Evolutionary conservation across 345 rosid genomes (phyloP).

Genomic region (Pugionium dolabratum): DNA sequence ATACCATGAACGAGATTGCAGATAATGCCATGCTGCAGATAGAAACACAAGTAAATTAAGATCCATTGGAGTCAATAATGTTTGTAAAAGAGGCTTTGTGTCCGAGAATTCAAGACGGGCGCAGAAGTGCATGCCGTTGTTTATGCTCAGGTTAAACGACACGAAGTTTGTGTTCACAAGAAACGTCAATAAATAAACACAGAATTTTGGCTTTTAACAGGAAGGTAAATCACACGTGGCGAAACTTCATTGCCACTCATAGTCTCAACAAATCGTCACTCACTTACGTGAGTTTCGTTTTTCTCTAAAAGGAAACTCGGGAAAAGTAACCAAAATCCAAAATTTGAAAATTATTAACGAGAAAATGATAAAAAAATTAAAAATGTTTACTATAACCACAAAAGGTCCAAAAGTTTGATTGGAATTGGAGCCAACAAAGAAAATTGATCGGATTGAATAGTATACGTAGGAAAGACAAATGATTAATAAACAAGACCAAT

Average conservation of each 20-base stretch:
- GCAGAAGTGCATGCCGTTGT: conserved; percentile 6
- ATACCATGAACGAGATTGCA: conserved; percentile 62
- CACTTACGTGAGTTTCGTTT: conserved; percentile 12
- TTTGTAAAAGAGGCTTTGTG: too few species aligned
- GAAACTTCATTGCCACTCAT: background rate
- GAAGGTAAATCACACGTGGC: background rate
- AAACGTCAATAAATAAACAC: background rate
- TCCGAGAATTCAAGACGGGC: too few species aligned
- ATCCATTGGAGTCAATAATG: background rate
- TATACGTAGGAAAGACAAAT: background rate
- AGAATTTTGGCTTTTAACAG: conserved; percentile 1
- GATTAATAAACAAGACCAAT: background rate
- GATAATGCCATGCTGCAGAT: conserved; percentile 58
- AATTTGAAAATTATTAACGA: background rate
- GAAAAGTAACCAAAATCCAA: background rate
- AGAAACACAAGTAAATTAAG: background rate
- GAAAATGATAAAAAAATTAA: too few species aligned
- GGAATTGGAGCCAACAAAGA: too few species aligned
- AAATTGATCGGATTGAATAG: background rate
- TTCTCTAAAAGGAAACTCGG: background rate
- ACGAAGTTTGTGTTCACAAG: conserved; percentile 6
- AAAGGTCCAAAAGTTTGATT: conserved; percentile 10
- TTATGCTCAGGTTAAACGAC: background rate
- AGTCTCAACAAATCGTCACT: background rate
- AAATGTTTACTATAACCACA: too few species aligned